Conservation (phyloP, 2,329 filamentous ascomycete genomes). For the Sporothrix dimorphospora region DNA sequence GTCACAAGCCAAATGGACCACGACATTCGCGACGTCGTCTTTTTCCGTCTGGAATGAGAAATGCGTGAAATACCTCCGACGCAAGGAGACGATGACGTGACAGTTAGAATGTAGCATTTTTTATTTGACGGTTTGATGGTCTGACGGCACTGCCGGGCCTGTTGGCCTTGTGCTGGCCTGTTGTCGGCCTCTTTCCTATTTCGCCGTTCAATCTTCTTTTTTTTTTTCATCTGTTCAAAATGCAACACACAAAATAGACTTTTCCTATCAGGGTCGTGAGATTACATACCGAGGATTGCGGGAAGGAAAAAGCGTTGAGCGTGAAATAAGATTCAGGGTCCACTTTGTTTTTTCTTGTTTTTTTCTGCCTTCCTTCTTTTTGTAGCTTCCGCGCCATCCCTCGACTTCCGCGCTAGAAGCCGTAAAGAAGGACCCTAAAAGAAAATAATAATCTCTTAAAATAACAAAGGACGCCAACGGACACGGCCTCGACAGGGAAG, state of each 20-base stretch:
- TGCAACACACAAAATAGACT: neutral
- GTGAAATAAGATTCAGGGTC: neutral
- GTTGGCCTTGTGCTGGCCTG: neutral
- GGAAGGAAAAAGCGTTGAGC: neutral
- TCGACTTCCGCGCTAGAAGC: constrained; percentile 30
- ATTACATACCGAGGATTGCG: neutral
- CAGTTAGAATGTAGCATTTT: constrained; percentile 9
- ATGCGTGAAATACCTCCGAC: constrained; percentile 6
- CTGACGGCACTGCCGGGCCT: constrained; percentile 7
- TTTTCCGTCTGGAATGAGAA: neutral
- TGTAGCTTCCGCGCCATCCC: neutral
- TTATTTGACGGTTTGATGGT: neutral
- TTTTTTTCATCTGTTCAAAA: neutral
- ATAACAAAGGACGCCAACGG: neutral
- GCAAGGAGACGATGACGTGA: neutral
- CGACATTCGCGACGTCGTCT: neutral
- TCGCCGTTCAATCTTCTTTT: neutral
- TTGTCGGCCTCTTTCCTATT: constrained; percentile 9
- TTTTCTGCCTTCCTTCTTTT: neutral
- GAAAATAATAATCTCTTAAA: neutral
- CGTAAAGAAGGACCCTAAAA: constrained; percentile 28
- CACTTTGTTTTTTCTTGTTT: neutral
- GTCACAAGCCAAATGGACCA: constrained; percentile 13
- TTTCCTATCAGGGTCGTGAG: constrained; percentile 1
- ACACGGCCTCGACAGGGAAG: constrained; percentile 7